Evolutionary conservation across 2,329 filamentous ascomycete genomes (phyloP), one percentile per base, ranked within the genome.

Genomic region (Eutypa lata): DNA sequence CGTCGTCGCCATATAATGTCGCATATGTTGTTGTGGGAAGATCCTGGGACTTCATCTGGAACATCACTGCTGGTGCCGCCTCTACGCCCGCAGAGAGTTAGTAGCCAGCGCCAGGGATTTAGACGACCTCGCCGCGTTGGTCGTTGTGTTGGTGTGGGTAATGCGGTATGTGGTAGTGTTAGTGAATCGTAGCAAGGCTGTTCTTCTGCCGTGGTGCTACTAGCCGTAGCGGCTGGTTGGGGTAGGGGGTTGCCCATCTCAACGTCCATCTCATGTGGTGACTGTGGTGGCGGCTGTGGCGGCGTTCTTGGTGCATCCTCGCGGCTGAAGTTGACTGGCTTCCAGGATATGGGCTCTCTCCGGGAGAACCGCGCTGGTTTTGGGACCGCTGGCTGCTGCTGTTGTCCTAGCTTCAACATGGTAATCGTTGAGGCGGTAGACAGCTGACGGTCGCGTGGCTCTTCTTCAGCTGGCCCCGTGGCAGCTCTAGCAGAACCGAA

Each of bases 361-460:
- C 50, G 54, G n/a, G 28, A 37, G 16, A 49, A 54, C 21, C 48
- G 51, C 26, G 43, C 53, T 40, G 35, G 51, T 14, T 37, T 53
- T 21, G 43, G 40, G 14, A 31, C 11, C 13, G 60, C 57, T 19
- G 52, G 54, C 24, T 49, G 46, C 8, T 42, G 37, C 4, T 38
- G 45, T 6, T 61, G 60, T 22, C 57, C 58, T 7, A 58, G 55
- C 42, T 58, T 58, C 21, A 64, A 49, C 14, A 61, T 62, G 55
- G 64, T 66, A n/a, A 64, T 57, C 2, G 61, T 62, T 2, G 65
- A 69, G 14, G 57, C 49, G 22, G 59, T 46, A 1, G 65, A 69
- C 6, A 55, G 38, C 28, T 63, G 64, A 7, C 66, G 63, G 13
- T 55, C 48, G 44, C 51, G 65, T 2, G 35, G 26, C 7, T 53